Evolutionary conservation across 2,329 filamentous ascomycete genomes (phyloP).

Genomic region (Escovopsis sp.): DNA sequence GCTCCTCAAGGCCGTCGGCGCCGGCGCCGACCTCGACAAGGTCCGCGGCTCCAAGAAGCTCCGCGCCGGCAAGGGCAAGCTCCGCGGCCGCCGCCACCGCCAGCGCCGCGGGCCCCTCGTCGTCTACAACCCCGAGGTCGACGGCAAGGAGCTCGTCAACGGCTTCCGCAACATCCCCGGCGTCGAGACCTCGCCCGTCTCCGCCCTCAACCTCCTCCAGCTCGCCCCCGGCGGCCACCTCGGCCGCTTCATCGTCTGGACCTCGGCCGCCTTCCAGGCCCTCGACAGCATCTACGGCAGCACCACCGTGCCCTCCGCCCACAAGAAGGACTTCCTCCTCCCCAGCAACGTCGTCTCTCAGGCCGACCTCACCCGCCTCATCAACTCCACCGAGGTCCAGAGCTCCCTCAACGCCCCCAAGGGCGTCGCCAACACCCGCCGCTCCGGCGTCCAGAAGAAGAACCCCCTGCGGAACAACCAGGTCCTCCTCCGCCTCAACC

Average conservation of each 20-base stretch:
- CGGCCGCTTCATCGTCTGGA: slow-evolving; percentile 98
- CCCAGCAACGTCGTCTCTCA: slow-evolving; percentile 86
- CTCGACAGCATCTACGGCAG: slow-evolving; percentile 95
- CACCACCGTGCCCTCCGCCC: slow-evolving; percentile 72
- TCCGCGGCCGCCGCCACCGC: slow-evolving; percentile 89
- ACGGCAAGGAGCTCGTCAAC: slow-evolving; percentile 84
- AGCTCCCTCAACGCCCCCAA: slow-evolving; percentile 84
- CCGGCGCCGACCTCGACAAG: slow-evolving; percentile 83
- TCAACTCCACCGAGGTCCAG: slow-evolving; percentile 99
- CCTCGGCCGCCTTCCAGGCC: slow-evolving; percentile 88
- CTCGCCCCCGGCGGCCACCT: slow-evolving; percentile 97
- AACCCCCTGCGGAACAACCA: slow-evolving; percentile 99
- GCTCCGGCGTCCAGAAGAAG: slow-evolving; percentile 93
- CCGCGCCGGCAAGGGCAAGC: slow-evolving; percentile 97
- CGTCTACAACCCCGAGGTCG: slow-evolving; percentile 90
- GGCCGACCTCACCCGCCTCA: slow-evolving; percentile 90
- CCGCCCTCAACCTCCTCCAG: slow-evolving; percentile 94
- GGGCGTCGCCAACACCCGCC: slow-evolving; percentile 82
- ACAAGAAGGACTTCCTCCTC: slow-evolving; percentile 99
- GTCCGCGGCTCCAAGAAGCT: slow-evolving; percentile 94
- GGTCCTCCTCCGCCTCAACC: slow-evolving; percentile 96
- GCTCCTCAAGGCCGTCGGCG: slow-evolving; percentile 84
- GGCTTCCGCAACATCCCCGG: slow-evolving; percentile 99
- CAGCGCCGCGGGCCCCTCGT: slow-evolving; percentile 96
- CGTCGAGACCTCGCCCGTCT: slow-evolving; percentile 92